Base-by-base conservation (phyloP, 441 rosid genomes). In the California macrophylla region DNA sequence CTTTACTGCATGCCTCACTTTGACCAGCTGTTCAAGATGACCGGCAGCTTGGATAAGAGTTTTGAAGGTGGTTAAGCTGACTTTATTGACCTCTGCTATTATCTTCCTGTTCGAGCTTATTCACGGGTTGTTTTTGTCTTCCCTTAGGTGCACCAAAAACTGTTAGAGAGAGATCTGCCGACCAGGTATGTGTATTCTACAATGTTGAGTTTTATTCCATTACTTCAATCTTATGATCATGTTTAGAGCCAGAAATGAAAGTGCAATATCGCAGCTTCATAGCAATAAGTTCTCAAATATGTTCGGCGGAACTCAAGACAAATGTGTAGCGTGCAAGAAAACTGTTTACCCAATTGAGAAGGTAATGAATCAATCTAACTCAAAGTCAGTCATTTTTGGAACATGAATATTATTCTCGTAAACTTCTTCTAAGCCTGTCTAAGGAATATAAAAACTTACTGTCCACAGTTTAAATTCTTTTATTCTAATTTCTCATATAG, bases 1-100 rank as follows among this genome's bases (percentile, higher is more conserved):
- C 78, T 86, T 69, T 88, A 85, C 66, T 88, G 93, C 83, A 88
- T 85, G 82, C 93, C 93, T 66, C 93, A 88, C 83, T 86, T 86
- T 68, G 89, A 86, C 80, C 93, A 88, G 71, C 80, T 88, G 16
- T 85, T 88, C 67, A 88, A 85, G 83, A 85, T 71, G 88, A 88
- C 91, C 9, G 93, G 93, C 67, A 85, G 93, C 83, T 78, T 88
- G 77, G 88, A 88, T 74, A 82, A 85, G 78, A 85, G 90, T 77
- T 88, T 86, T 64, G 84, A 88, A 85, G 93, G 88, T 88, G 30
- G 12, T 10, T 34, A 32, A 52, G 20, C 50, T 67, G 30, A 42
- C 66, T 67, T 54, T 23, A 23, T 20, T 38, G 47, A 26, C 15
- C 32, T 47, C 38, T 56, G 30, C 7, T 16, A 36, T 25, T 42